phyloP scores from a whole-genome alignment of 495 filamentous ascomycete species.

The Aspergillus bertholletiae region DNA sequence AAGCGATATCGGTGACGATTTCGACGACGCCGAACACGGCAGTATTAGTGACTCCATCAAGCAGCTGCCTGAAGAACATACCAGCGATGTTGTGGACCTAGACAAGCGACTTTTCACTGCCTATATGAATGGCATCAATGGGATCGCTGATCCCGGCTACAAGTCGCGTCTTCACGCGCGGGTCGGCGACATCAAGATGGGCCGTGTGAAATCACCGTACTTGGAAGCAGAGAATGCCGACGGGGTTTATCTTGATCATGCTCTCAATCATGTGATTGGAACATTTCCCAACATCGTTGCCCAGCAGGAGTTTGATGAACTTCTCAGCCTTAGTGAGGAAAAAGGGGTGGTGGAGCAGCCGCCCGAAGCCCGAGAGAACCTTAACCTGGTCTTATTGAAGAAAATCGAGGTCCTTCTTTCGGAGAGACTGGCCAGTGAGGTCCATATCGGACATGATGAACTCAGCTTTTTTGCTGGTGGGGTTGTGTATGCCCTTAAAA shows the following conservation, averaged over 20 bases:
- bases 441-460: constrained; percentile 36
- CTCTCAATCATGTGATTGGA: constrained; percentile 40
- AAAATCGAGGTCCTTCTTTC: constrained; percentile 36
- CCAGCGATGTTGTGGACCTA: constrained; percentile 36
- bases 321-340: constrained; percentile 27
- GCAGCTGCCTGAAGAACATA: constrained; percentile 35
- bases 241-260: constrained; percentile 35
- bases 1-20: constrained; percentile 18
- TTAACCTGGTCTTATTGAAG: constrained; percentile 20
- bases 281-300: constrained; percentile 38
- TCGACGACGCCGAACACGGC: constrained; percentile 13
- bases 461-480: constrained; percentile 44
- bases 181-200: constrained; percentile 34
- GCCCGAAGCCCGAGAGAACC: background rate
- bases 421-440: constrained; percentile 28
- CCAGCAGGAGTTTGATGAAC: constrained; percentile 36
- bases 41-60: constrained; percentile 15
- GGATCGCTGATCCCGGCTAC: constrained; percentile 31
- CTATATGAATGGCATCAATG: constrained; percentile 45
- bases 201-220: constrained; percentile 31
- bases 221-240: constrained; percentile 31
- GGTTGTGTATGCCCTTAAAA: constrained; percentile 35
- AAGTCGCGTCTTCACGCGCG: constrained; percentile 31
- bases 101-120: constrained; percentile 41
- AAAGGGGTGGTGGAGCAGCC: constrained; percentile 7